Evolutionary conservation across 768 basidiomycete genomes (phyloP), one percentile per base, ranked within the genome.

Genomic region (Cystofilobasidium macerans): DNA sequence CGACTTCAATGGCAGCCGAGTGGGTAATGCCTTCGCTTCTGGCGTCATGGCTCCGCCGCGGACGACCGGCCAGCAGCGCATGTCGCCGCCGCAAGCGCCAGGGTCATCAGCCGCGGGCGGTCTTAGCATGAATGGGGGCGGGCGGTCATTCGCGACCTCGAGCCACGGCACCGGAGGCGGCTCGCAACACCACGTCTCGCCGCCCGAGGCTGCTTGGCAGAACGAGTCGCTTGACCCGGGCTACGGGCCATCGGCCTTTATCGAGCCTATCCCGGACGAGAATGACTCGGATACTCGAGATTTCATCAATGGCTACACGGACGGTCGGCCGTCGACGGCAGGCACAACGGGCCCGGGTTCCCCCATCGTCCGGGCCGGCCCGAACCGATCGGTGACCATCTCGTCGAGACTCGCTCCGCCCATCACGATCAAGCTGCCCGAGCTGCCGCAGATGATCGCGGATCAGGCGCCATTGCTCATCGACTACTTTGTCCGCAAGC

Each of bases 401-500:
- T 14, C 51, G 11, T 38, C 57, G 33, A 65, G 43, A 18, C 43
- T 65, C 24, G 40, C 64, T 1, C 64, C 64, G 57, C 48, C 56
- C 22, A 42, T 67, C 47, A 62, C 58, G 53, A 48, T 67, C 54
- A 43, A 47, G 26, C 35, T 67, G 26, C 65, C 65, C 9, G 59
- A 67, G 35, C 26, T 67, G 43, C 65, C 65, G n/a, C 59, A 68
- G 67, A 43, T 51, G 42, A 47, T 68, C 48, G 38, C 45, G 8
- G 40, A 53, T 22, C 67, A 63, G 57, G 61, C 67, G 1, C 67
- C 67, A 18, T 43, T 68, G 12, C 57, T 68, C n/a, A 47, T 68
- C 43, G 67, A 68, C 60, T 68, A 68, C 56, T 68, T 68, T 33
- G 43, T 68, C 45, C 53, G 45, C 33, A 68, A 68, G 47, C 67